Evolutionary conservation across 2,329 filamentous ascomycete species (phyloP).

Genomic region (Parascedosporium putredinis): DNA sequence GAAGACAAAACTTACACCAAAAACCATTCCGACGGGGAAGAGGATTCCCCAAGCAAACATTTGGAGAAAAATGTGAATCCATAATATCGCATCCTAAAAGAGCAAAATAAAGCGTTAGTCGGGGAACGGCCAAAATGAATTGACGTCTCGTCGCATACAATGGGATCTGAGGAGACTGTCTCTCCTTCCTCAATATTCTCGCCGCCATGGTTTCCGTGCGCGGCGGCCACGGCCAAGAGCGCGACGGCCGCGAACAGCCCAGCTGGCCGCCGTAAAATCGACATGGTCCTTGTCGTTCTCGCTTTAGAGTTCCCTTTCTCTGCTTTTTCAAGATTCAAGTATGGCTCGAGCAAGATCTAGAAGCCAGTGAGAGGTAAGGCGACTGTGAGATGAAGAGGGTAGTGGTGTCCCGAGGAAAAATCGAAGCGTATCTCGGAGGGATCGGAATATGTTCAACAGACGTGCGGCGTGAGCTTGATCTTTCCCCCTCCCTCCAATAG

Average conservation of each 20-base stretch:
- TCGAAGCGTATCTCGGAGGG: neutral
- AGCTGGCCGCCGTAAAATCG: neutral
- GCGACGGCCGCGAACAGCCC: neutral
- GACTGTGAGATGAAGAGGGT: too few species aligned
- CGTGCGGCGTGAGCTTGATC: too few species aligned
- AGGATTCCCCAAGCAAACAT: slow-evolving; percentile 80
- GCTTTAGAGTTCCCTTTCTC: too few species aligned
- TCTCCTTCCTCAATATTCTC: slow-evolving; percentile 57
- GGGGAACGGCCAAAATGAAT: neutral
- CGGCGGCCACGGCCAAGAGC: slow-evolving; percentile 14
- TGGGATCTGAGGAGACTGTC: slow-evolving; percentile 59
- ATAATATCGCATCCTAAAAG: slow-evolving; percentile 66
- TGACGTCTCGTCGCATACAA: slow-evolving; percentile 39
- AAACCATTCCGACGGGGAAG: slow-evolving; percentile 90
- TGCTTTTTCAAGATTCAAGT: too few species aligned
- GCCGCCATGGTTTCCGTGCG: slow-evolving; percentile 39
- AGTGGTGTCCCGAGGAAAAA: neutral
- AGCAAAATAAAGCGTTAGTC: slow-evolving; percentile 20
- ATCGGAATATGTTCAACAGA: too few species aligned
- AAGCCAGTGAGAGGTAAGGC: too few species aligned
- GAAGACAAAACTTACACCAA: slow-evolving; percentile 56
- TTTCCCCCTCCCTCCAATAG: too few species aligned
- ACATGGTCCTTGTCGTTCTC: neutral
- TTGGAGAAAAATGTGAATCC: slow-evolving; percentile 88
- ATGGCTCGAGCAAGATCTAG: too few species aligned